These are phyloP conservation scores for Pseudocohnilembus persalinus DNA, from an alignment of 169 alveolate species.

Conservation along the genomic window DNA sequence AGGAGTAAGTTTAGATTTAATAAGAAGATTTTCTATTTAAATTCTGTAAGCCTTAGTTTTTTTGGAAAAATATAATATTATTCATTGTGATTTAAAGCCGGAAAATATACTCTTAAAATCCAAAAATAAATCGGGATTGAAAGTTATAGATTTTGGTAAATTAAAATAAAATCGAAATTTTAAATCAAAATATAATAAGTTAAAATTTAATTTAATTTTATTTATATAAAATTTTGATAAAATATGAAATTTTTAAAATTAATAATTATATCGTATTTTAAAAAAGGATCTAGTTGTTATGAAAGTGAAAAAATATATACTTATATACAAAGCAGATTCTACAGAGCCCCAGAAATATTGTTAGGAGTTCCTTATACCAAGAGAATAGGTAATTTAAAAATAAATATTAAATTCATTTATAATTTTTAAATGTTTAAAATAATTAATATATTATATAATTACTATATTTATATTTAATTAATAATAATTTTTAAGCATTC, in stretches of 20 bases:
- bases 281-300: constrained; percentile 81
- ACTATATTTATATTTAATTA: too few species aligned
- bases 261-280: too few species aligned
- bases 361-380: not conserved
- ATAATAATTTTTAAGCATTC: too few species aligned
- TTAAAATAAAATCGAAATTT: too few species aligned
- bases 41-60: constrained; percentile 70
- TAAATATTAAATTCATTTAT: too few species aligned
- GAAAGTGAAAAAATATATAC: constrained; percentile 77
- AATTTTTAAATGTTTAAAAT: too few species aligned
- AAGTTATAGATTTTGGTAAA: constrained; percentile 87
- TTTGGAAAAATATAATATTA: constrained; percentile 61
- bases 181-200: too few species aligned
- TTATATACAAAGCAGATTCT: constrained; percentile 79
- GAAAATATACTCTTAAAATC: constrained; percentile 79
- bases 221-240: too few species aligned
- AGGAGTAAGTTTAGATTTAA: constrained; percentile 74
- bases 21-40: constrained; percentile 80
- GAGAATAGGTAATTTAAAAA: not conserved
- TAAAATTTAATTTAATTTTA: too few species aligned
- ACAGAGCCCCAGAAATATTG: constrained; percentile 72
- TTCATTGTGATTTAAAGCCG: constrained; percentile 89
- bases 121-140: constrained; percentile 73
- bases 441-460: too few species aligned
- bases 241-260: too few species aligned